Base-by-base conservation (phyloP, 768 basidiomycete species). In the Floccularia luteovirens region DNA sequence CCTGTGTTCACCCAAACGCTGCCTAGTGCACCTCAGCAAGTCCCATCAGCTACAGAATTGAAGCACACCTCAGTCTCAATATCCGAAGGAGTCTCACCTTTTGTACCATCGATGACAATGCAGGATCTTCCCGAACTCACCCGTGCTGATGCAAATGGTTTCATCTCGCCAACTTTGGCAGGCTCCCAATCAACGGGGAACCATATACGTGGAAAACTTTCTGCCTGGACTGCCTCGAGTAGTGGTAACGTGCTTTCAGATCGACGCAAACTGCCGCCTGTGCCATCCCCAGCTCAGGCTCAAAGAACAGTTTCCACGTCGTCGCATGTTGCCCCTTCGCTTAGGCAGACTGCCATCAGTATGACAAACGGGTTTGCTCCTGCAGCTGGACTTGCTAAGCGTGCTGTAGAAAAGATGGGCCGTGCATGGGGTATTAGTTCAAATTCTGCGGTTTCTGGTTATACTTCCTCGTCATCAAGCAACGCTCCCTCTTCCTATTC, bases 381-480 rank as follows among this genome's bases (percentile, higher is more conserved):
- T 20, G 81, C 79, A 16, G 82, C 82, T 13, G 84, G 83, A 6
- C 67, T 85, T 6, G 86, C 84, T 7, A 81, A 79, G 52, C 73
- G 81, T 42, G 84, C 87, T 2, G 83, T 84, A 2, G 85, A 87
- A 61, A 82, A 77, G 57, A 75, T 88, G 66, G 79, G 79, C 27
- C 72, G 76, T 28, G 79, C 74, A 16, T 79, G 72, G 72, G 77
- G 71, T 38, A 67, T 66, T 21, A 65, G 60, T 38, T 60, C 67
- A 16, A 62, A 62, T 44, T 59, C 58, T 32, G 62, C 65, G 16
- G 49, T 59, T 41, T 68, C 67, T 16, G 67, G 65, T 12, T 70
- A 73, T 33, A 67, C 73, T 7, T 69, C 72, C 25, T 64, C 74
- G 3, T 68, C 69, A 22, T 52, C 49, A 21, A 53, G 54, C 28